phyloP scores from a whole-genome alignment of 2,329 filamentous ascomycete genomes.

The Colletotrichum chlorophyti region DNA sequence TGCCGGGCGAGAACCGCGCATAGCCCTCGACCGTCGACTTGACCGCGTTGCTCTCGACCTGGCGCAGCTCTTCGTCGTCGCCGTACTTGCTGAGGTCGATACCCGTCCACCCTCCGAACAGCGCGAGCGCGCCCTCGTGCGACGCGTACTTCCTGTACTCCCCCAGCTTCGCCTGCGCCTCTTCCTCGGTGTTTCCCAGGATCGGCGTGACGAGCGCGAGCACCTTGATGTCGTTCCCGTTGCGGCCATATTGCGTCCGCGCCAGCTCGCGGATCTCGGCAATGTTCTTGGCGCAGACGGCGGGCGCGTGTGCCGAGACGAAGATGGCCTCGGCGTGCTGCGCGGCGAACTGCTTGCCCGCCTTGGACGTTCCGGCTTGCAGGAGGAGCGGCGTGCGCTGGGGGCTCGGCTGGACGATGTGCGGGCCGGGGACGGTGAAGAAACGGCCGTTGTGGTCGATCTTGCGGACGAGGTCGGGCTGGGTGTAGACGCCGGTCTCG shows the following conservation, averaged over 20 bases:
- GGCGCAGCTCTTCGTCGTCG: slow-evolving; percentile 69
- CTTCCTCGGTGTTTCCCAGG: slow-evolving; percentile 69
- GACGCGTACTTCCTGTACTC: slow-evolving; percentile 68
- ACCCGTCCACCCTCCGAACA: slow-evolving; percentile 79
- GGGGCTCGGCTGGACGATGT: slow-evolving; percentile 70
- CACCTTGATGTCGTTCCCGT: slow-evolving; percentile 69
- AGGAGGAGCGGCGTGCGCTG: slow-evolving; percentile 74
- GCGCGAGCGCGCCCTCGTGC: slow-evolving; percentile 67
- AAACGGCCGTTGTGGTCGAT: slow-evolving; percentile 73
- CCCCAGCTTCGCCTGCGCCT: slow-evolving; percentile 68
- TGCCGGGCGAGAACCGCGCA: slow-evolving; percentile 62
- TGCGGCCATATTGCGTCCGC: slow-evolving; percentile 57
- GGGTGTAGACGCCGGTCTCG: slow-evolving; percentile 62
- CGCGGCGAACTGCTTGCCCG: slow-evolving; percentile 71
- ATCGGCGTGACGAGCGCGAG: slow-evolving; percentile 71
- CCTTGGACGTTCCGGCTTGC: slow-evolving; percentile 72
- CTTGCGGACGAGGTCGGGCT: slow-evolving; percentile 59
- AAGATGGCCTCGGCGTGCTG: slow-evolving; percentile 77
- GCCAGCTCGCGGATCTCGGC: slow-evolving; percentile 68
- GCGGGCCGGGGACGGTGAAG: slow-evolving; percentile 69
- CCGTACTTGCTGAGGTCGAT: slow-evolving; percentile 62
- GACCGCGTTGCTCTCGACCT: slow-evolving; percentile 69
- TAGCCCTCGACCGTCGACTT: slow-evolving; percentile 63
- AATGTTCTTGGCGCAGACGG: slow-evolving; percentile 66
- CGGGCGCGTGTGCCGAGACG: slow-evolving; percentile 69